Evolutionary conservation across 2,329 filamentous ascomycete species (phyloP).

Genomic region (Trichophyton rubrum): DNA sequence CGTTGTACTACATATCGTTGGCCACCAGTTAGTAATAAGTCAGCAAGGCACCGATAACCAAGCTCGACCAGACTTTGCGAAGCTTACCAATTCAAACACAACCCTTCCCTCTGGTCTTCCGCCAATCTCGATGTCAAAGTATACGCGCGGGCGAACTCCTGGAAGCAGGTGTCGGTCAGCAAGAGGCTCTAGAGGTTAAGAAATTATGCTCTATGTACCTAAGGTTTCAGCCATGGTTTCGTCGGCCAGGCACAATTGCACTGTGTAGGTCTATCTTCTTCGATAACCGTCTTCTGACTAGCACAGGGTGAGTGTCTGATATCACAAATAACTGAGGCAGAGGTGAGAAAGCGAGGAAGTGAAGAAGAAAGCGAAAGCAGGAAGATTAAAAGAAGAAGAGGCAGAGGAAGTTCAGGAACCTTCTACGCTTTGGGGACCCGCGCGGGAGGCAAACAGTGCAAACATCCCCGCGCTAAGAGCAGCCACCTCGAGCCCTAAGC

Average conservation of each 20-base stretch:
- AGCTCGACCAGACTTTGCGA: not conserved
- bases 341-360: not conserved
- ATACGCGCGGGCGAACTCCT: constrained; percentile 55
- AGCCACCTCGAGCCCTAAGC: constrained; percentile 9
- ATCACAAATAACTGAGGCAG: too few species aligned
- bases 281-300: too few species aligned
- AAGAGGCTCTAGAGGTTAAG: not conserved
- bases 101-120: constrained; percentile 61
- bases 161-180: not conserved
- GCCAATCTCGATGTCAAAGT: constrained; percentile 83
- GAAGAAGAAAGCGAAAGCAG: not conserved
- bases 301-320: not conserved
- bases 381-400: not conserved
- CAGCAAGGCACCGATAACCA: not conserved
- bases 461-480: constrained; percentile 10
- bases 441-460: constrained; percentile 13
- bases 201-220: constrained; percentile 15
- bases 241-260: constrained; percentile 2
- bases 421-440: constrained; percentile 22
- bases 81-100: constrained; percentile 66
- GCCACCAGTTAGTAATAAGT: not conserved
- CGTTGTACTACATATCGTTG: constrained; percentile 30
- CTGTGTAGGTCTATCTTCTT: not conserved
- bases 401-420: constrained; percentile 27
- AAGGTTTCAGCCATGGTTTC: constrained; percentile 26